phyloP scores from a whole-genome alignment of 2,329 filamentous ascomycete species.

The Zasmidium citrigriseum region DNA sequence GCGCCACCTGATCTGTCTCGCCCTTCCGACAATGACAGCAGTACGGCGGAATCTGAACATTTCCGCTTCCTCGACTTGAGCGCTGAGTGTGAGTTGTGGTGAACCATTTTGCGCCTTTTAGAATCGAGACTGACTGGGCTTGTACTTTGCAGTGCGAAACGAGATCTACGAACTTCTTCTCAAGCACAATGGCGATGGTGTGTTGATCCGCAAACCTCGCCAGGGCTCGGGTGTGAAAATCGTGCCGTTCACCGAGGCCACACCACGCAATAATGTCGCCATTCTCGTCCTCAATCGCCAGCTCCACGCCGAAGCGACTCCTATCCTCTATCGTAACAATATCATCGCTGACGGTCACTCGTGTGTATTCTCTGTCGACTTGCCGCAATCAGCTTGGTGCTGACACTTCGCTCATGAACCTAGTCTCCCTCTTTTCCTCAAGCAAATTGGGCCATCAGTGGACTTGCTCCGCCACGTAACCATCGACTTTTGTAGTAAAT shows the following conservation, averaged over 20 bases:
- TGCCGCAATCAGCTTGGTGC: no score
- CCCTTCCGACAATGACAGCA: no score
- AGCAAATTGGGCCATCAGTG: background rate
- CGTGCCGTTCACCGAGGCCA: no score
- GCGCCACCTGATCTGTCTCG: background rate
- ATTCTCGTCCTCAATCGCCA: slow-evolving; percentile 16
- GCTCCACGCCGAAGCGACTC: slow-evolving; percentile 22
- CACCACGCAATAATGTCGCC: no score
- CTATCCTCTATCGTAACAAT: slow-evolving; percentile 26
- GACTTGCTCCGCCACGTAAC: background rate
- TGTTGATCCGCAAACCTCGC: no score
- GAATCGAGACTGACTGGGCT: background rate
- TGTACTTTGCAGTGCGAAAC: background rate
- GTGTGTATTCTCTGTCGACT: no score
- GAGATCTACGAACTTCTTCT: background rate
- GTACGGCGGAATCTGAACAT: background rate
- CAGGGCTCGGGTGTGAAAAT: no score
- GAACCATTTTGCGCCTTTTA: background rate
- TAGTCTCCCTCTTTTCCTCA: background rate
- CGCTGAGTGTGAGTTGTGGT: background rate
- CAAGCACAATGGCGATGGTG: no score
- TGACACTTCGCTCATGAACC: no score
- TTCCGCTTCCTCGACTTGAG: background rate
- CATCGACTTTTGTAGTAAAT: background rate
- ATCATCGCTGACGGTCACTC: background rate